These are phyloP conservation scores for Larix kaempferi DNA, from an alignment of 75 land plant species.

Conservation along the genomic window DNA sequence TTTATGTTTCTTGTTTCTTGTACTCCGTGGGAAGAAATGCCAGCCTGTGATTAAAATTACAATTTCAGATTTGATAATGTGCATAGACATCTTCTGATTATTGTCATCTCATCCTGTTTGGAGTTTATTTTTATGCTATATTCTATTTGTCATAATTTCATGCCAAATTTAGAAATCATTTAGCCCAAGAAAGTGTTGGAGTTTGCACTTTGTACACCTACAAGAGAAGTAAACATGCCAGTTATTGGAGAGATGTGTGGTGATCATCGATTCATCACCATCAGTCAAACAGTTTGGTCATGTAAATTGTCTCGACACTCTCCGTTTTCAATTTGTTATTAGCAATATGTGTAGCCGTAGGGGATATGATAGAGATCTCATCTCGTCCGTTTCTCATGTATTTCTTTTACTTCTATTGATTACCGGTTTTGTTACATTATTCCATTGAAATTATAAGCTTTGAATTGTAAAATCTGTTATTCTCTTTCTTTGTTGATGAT, in stretches of 20 bases:
- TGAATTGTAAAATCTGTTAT: not conserved
- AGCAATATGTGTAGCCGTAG: not conserved
- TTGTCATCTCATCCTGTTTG: too few relatives aligned
- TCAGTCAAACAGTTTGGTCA: not conserved
- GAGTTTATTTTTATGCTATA: too few relatives aligned
- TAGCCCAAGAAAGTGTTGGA: too few relatives aligned
- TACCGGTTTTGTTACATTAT: slow-evolving; percentile 8
- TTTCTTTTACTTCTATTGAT: slow-evolving; percentile 3
- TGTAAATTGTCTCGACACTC: slow-evolving; percentile 10
- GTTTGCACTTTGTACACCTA: too few relatives aligned
- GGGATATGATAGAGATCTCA: too few relatives aligned
- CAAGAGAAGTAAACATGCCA: not conserved
- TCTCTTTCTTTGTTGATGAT: not conserved
- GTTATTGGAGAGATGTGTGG: not conserved
- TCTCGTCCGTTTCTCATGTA: not conserved
- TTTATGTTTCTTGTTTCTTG: too few relatives aligned
- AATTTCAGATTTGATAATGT: too few relatives aligned
- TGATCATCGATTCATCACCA: not conserved
- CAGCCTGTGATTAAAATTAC: too few relatives aligned
- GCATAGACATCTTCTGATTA: too few relatives aligned
- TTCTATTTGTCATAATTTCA: too few relatives aligned
- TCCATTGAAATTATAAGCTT: slow-evolving; percentile 5
- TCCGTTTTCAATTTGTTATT: not conserved
- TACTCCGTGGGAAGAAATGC: too few relatives aligned
- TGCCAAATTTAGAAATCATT: too few relatives aligned